A percentile compares a stretch with the other conserved stretches of the same genome.
phyloP scores from a whole-genome alignment of 345 rosid species.

The Eutrema japonicum region DNA sequence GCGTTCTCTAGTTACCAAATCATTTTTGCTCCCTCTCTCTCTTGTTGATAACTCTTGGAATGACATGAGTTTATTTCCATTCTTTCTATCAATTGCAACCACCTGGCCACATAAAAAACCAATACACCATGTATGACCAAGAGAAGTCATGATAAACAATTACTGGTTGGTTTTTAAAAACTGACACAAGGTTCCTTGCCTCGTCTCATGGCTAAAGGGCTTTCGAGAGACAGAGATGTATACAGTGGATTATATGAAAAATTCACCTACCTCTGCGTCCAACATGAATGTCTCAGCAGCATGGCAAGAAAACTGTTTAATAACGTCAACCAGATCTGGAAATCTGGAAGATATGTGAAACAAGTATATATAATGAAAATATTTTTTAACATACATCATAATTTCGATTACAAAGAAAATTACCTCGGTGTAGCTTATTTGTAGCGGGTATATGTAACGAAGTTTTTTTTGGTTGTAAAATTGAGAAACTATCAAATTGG shows the following conservation, averaged over 20 bases:
- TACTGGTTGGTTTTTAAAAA: neutral
- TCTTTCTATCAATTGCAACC: constrained; percentile 82
- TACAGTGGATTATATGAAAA: neutral
- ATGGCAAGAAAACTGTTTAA: constrained; percentile 62
- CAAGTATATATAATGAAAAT: too few relatives aligned
- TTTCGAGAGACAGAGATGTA: too few relatives aligned
- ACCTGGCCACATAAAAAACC: constrained; percentile 53
- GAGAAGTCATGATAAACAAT: neutral
- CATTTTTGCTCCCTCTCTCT: constrained; percentile 82
- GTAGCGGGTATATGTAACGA: too few relatives aligned
- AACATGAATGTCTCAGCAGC: constrained; percentile 66
- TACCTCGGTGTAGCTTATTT: too few relatives aligned
- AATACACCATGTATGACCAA: constrained; percentile 2
- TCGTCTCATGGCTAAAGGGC: too few relatives aligned
- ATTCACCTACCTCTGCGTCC: constrained; percentile 77
- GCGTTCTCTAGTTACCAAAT: constrained; percentile 52
- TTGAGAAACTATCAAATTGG: too few relatives aligned
- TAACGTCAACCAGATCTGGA: constrained; percentile 71
- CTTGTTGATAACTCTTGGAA: constrained; percentile 92
- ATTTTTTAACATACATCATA: too few relatives aligned
- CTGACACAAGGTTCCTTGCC: too few relatives aligned
- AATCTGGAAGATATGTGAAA: constrained; percentile 70
- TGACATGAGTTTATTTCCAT: constrained; percentile 78
- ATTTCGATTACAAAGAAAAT: too few relatives aligned
- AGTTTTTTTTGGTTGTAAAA: too few relatives aligned